Conservation (phyloP, 2,329 filamentous ascomycete species). For the Colletotrichum lindemuthianum region DNA sequence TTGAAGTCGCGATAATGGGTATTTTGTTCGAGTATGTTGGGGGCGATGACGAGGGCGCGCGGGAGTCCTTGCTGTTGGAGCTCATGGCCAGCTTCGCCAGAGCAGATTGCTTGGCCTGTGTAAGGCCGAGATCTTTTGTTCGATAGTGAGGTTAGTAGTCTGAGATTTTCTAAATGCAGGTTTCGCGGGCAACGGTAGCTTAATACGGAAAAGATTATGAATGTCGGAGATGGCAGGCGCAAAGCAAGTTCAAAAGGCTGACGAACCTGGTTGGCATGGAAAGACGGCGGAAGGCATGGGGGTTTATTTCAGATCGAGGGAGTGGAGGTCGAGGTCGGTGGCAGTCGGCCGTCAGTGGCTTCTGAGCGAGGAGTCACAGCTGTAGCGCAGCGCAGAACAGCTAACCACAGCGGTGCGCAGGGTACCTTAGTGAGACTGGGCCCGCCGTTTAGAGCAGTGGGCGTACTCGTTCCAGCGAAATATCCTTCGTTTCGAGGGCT, state of each 20-base stretch:
- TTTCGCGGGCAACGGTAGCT: neutral
- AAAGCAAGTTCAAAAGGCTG: neutral
- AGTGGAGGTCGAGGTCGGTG: slow-evolving; percentile 4
- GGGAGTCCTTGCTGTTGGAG: slow-evolving; percentile 43
- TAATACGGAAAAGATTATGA: neutral
- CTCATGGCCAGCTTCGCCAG: slow-evolving; percentile 58
- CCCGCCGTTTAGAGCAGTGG: slow-evolving; percentile 29
- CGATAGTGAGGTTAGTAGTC: slow-evolving; percentile 19
- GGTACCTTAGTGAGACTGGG: slow-evolving; percentile 21
- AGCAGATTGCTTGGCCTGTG: slow-evolving; percentile 52
- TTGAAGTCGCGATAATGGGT: slow-evolving; percentile 8
- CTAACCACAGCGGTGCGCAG: neutral
- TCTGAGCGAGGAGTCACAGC: slow-evolving; percentile 26
- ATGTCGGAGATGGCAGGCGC: neutral
- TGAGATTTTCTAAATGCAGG: neutral
- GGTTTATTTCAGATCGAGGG: slow-evolving; percentile 3
- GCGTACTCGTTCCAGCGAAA: slow-evolving; percentile 21
- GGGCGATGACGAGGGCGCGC: slow-evolving; percentile 39
- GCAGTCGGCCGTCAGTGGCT: slow-evolving; percentile 4
- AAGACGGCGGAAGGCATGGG: slow-evolving; percentile 35
- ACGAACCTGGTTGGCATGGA: slow-evolving; percentile 32
- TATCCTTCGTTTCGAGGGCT: slow-evolving; percentile 27
- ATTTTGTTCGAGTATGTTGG: slow-evolving; percentile 41
- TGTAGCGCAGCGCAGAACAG: too few relatives aligned
- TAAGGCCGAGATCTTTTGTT: slow-evolving; percentile 38